Conservation (phyloP, 768 basidiomycete species). For the Lactarius deliciosus region DNA sequence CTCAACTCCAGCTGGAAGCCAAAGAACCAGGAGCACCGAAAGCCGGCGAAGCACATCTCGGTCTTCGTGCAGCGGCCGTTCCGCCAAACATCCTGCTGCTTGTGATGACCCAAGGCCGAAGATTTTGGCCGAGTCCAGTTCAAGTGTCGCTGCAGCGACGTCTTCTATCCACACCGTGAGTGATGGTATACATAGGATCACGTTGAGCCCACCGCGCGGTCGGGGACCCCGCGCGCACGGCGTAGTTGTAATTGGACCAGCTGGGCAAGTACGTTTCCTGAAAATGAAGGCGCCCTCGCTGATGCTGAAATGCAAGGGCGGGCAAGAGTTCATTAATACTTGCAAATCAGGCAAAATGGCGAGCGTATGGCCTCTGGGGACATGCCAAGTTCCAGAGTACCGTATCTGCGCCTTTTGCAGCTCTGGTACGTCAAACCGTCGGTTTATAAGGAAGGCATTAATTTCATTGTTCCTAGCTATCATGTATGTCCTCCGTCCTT, state of each 20-base stretch:
- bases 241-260: slow-evolving; percentile 60
- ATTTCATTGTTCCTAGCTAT: slow-evolving; percentile 43
- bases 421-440: slow-evolving; percentile 46
- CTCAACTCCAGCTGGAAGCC: slow-evolving; percentile 40
- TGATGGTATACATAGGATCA: slow-evolving; percentile 46
- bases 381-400: slow-evolving; percentile 70
- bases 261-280: slow-evolving; percentile 48
- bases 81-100: slow-evolving; percentile 2
- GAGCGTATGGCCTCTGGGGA: slow-evolving; percentile 71
- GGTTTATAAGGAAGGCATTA: background rate
- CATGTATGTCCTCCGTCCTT: slow-evolving; percentile 67
- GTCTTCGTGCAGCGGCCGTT: slow-evolving; percentile 44
- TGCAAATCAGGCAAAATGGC: slow-evolving; percentile 70
- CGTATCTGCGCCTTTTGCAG: slow-evolving; percentile 67
- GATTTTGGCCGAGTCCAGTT: slow-evolving; percentile 9
- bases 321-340: slow-evolving; percentile 75
- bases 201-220: slow-evolving; percentile 45
- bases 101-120: slow-evolving; percentile 6
- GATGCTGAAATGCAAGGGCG: slow-evolving; percentile 41
- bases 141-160: slow-evolving; percentile 11
- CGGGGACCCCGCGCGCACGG: slow-evolving; percentile 52
- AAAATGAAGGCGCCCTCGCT: slow-evolving; percentile 2
- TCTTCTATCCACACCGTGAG: slow-evolving; percentile 36
- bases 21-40: slow-evolving; percentile 30
- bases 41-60: slow-evolving; percentile 38